Evolutionary conservation across 2,329 filamentous ascomycete genomes (phyloP), one percentile per base, ranked within the genome.

Genomic region (Capronia epimyces): DNA sequence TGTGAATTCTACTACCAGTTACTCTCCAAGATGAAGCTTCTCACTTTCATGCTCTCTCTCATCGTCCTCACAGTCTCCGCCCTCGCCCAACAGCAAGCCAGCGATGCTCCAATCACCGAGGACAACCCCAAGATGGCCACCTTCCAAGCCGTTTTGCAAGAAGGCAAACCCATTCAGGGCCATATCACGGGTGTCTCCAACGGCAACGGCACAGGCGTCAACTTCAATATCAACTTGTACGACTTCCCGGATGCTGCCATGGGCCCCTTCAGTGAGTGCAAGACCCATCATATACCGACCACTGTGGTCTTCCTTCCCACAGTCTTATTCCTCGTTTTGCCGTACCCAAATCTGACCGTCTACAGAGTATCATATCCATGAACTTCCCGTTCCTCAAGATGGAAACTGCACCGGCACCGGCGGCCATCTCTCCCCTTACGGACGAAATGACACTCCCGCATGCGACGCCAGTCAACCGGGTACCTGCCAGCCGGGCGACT

Each of bases 401-500:
- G 86, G 86, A 58, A 87, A 89, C 75, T 91, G 87, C 74, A 84
- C 79, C 44, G 67, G 67, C 3, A 83, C 87, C 1, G 72, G 79
- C 3, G 79, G 73, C 1, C 87, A 91, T 63, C 76, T 89, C 10
- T 85, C 90, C 63, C 86, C 87, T 15, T 87, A 76, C 66, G 82
- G 84, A 44, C 57, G 53, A 22, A 81, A 80, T 56, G 80, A 88
- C 63, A 68, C 67, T 1, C 72, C 81, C 3, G 61, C 76, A 3
- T 91, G 87, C 69, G 74, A 88, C 62, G 31, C 69, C 9, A 60
- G 65, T 8, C 64, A 70, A 5, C 83, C 83, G 6, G 68, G 78
- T 55, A 82, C 79, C 8, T 93, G 87, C 71, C 81, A 91, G 69
- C 80, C 87, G 9, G 87, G 87, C 58, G 87, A 91, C 65, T 73